Evolutionary conservation across 1,284 basidiomycete genomes (phyloP), one percentile per base, ranked within the genome.

Genomic region (Trametes versicolor): DNA sequence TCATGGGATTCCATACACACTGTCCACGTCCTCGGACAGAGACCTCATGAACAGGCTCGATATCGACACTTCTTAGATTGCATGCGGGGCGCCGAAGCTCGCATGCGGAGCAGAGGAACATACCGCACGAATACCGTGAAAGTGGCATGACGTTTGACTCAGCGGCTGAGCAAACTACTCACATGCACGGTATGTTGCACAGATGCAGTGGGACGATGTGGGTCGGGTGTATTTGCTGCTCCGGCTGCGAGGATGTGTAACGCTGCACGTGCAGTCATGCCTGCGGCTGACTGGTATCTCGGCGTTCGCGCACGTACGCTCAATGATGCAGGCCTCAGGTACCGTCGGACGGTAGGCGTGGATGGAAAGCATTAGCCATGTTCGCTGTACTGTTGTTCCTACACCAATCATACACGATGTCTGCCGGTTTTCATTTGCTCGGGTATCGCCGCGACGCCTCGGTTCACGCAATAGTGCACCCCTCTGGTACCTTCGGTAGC

Each of bases 401-500:
- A 52, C 27, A 15, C 48, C 47, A 50, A 51, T 32, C 49, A n/a
- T 57, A 53, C 62, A 57, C 21, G 12, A 36, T n/a, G n/a, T 27
- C 23, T 37, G 50, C 7, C n/a, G 12, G 25, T 23, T 32, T 8
- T 3, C 13, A 51, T 21, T 29, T 39, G n/a, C 25, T 23, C 12
- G 47, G 53, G 50, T 56, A 58, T 58, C 52, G 49, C 10, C 47
- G n/a, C 37, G 21, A 50, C 39, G 29, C 49, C 19, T 23, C 21
- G 23, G 23, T 8, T 32, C 45, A 80, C 39, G 70, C 69, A 60
- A 90, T 78, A 12, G 76, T 76, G 70, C 89, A 91, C 1, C 77
- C 80, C 0, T 85, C 87, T 4, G 84, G 85, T 15, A 86, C 63
- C 54, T 86, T 79, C 7, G 89, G 86, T 52, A 86, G 71, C 0